Base-by-base conservation (phyloP, 169 alveolate species). In the Plasmodium billcollinsi region DNA sequence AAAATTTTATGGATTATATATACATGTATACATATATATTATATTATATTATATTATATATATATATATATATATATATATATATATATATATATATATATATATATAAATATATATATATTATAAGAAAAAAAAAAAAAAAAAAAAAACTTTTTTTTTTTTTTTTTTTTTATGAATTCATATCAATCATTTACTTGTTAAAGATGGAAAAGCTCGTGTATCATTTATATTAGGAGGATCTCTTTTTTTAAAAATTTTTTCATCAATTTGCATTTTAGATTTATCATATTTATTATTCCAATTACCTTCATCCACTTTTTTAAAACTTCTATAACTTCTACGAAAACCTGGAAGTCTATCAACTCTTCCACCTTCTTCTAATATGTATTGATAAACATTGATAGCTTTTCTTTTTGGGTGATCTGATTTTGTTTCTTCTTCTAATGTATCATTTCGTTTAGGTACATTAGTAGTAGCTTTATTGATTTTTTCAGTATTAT, bases 141-240 rank as follows among this genome's bases (percentile, higher is more conserved):
- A 26, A 15, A 29, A 39, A 58, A 73, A 73, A 14, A 26, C 54
- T 9, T 9, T 15, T 49, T 14, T 15, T 33, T 54, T 56, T 49
- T 15, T 54, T 43, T 58, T 33, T 33, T 33, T 33, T 33, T 33
- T 33, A 39, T 39, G 47, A 39, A 39, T 58, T 12, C 47, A 39
- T 39, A 39, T 39, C 47, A 39, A 67, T 83, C 33, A 69, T 67
- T 70, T 83, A 73, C 76, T 69, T 8, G 85, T 69, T 73, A 83
- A 52, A 62, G 91, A 83, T 56, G 91, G 91, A 26, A 83, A 83
- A 50, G 91, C 91, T 9, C 91, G 14, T 49, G 91, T 67, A 18
- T 83, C 91, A 73, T 83, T 69, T 43, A 83, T 83, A 61, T 83
- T 83, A 12, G 91, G 91, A 12, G 91, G 91, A n/a, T 83, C 91